Base-by-base conservation (phyloP, 176 grass and related monocot species). In the Raddia guianensis region DNA sequence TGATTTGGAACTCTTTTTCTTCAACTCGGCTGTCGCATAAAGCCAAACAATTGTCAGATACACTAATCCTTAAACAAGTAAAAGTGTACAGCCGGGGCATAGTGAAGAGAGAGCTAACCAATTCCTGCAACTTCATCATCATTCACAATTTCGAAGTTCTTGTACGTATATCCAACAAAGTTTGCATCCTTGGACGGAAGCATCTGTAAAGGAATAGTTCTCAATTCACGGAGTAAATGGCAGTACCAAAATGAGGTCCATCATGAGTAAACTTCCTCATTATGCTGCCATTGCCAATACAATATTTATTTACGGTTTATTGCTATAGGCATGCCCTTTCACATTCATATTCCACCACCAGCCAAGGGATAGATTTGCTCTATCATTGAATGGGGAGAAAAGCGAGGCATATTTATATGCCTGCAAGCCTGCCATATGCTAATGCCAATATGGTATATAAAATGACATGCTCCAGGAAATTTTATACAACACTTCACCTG, bases 131-230 rank as follows among this genome's bases (percentile, higher is more conserved):
- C 93, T 82, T 99, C 88, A 75, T 95, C 84, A 48, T 99, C 92
- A 78, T 91, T 98, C 37, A 99, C 90, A 85, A 99, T 99, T 90
- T 99, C 97, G 19, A 99, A 99, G 80, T 99, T 99, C 56, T 99
- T 99, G 79, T 99, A 99, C 2, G 97, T 99, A 72, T 99, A 99
- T 71, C 97, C 97, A 87, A 95, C 97, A 77, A 99, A 99, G 61
- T 99, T 99, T 40, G 85, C 89, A 83, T 99, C 97, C 75, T 99
- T 99, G 15, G 97, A 96, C n/a, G 93, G 89, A 88, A 99, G 97
- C 97, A 99, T 99, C 97, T 99, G 93, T 47, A 68, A 63, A 68
- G 62, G 53, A 76, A 80, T 42, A 37, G 6, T 62, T 14, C 74
- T 80, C 45, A 73, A 46, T 86, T 76, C 18, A 81, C 50, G 47